These are phyloP conservation scores for Tillandsia leiboldiana DNA, from an alignment of 176 grass and related monocot species.

Conservation along the genomic window DNA sequence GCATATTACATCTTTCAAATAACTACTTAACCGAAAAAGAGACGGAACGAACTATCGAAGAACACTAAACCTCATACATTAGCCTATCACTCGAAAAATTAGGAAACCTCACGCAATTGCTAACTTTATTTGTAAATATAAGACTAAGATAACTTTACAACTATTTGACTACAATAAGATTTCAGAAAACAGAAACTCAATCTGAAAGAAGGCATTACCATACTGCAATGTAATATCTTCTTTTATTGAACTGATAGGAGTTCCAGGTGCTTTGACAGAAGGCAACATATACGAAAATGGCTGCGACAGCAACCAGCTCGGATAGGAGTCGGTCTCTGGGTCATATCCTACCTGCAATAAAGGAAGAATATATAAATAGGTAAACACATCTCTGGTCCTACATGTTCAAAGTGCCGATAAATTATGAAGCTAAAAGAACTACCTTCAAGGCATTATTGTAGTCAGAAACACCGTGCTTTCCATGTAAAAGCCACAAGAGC, in stretches of 20 bases:
- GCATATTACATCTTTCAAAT: too few relatives aligned
- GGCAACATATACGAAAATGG: slow-evolving; percentile 52
- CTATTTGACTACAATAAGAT: not conserved
- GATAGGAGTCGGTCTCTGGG: slow-evolving; percentile 53
- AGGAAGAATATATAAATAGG: not conserved
- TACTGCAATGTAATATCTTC: slow-evolving; percentile 43
- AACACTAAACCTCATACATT: too few relatives aligned
- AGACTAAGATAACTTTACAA: not conserved
- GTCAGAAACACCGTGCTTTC: slow-evolving; percentile 53
- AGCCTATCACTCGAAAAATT: too few relatives aligned
- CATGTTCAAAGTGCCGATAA: not conserved
- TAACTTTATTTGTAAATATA: too few relatives aligned
- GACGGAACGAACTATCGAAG: too few relatives aligned
- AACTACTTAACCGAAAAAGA: too few relatives aligned
- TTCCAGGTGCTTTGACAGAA: slow-evolving; percentile 44
- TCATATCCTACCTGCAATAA: slow-evolving; percentile 58
- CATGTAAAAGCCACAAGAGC: slow-evolving; percentile 85
- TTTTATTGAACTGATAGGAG: slow-evolving; percentile 41
- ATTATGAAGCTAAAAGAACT: not conserved
- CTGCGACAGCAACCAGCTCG: slow-evolving; percentile 57
- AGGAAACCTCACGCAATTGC: too few relatives aligned
- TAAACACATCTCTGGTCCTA: not conserved
- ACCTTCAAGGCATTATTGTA: slow-evolving; percentile 86
- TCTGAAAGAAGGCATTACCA: slow-evolving; percentile 32
- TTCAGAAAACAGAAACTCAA: not conserved